Percentiles rank a stretch among this genome's conserved stretches.
Conservation (phyloP, 768 basidiomycete genomes). For the Naganishia antarctica region DNA sequence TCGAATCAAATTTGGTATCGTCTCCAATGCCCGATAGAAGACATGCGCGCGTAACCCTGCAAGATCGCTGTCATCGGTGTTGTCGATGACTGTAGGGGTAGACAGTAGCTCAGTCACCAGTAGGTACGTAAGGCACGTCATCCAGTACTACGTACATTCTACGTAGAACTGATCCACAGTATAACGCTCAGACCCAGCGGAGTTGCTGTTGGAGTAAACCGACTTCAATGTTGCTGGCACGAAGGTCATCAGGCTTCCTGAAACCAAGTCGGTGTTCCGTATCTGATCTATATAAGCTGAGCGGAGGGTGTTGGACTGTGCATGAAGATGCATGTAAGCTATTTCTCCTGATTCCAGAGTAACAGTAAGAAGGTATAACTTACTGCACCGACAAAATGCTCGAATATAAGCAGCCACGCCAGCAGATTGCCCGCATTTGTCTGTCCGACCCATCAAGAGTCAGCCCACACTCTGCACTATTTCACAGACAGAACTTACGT, state of each 20-base stretch:
- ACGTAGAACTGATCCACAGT: slow-evolving; percentile 76
- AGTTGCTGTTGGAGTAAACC: slow-evolving; percentile 59
- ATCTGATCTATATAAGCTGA: slow-evolving; percentile 81
- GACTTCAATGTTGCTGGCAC: slow-evolving; percentile 65
- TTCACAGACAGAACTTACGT: neutral
- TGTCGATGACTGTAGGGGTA: slow-evolving; percentile 40
- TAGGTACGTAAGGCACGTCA: too few species aligned
- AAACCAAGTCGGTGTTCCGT: slow-evolving; percentile 63
- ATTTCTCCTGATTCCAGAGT: too few species aligned
- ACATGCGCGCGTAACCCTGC: slow-evolving; percentile 75
- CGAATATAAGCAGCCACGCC: slow-evolving; percentile 83
- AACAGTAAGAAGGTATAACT: too few species aligned
- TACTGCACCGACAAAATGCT: slow-evolving; percentile 77
- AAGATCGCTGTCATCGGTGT: slow-evolving; percentile 44
- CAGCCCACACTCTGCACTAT: neutral
- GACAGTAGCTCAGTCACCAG: too few species aligned
- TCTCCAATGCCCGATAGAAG: slow-evolving; percentile 78
- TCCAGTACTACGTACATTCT: slow-evolving; percentile 48
- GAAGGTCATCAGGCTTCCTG: slow-evolving; percentile 63
- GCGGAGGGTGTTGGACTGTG: slow-evolving; percentile 79
- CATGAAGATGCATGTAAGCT: neutral
- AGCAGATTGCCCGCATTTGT: slow-evolving; percentile 54
- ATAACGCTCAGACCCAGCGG: slow-evolving; percentile 80
- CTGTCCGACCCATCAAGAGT: neutral
- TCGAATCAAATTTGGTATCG: slow-evolving; percentile 77